Percentiles rank a stretch among this genome's conserved stretches.
Evolutionary conservation across 1,284 basidiomycete species (phyloP).

Genomic region (Cutaneotrichosporon arboriforme): DNA sequence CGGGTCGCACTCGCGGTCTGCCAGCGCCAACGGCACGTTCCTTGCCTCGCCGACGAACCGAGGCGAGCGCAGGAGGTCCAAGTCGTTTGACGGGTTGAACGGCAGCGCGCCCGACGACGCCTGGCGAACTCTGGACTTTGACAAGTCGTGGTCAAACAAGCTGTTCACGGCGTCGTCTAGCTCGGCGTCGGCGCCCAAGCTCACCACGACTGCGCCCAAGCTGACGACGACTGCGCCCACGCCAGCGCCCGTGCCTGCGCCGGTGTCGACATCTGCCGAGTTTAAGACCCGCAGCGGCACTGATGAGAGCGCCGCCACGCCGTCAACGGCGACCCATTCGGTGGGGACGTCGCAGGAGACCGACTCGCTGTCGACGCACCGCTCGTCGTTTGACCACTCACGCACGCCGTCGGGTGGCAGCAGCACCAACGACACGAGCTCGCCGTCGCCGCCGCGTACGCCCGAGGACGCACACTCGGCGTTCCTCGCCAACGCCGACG

Average conservation of each 20-base stretch:
- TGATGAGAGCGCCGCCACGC: not conserved
- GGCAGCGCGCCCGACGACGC: not conserved
- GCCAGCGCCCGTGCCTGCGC: not conserved
- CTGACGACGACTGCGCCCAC: not conserved
- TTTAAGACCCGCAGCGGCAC: not conserved
- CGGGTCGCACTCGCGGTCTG: conserved; percentile 1
- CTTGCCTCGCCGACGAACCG: not conserved
- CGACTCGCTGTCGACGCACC: conserved; percentile 13
- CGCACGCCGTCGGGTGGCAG: conserved; percentile 43
- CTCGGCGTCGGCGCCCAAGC: conserved; percentile 20
- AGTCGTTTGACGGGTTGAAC: conserved; percentile 12
- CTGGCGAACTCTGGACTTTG: conserved; percentile 7
- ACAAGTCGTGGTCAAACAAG: conserved; percentile 17
- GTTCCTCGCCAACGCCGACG: conserved; percentile 2
- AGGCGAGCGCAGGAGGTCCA: conserved; percentile 13
- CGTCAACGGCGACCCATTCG: not conserved
- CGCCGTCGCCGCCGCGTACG: conserved; percentile 41
- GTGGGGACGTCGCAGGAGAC: not conserved
- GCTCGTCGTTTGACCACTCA: conserved; percentile 35
- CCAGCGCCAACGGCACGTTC: not conserved
- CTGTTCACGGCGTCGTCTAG: conserved; percentile 20
- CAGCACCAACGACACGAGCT: conserved; percentile 39
- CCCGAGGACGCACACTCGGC: conserved; percentile 25
- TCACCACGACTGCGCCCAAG: conserved; percentile 5
- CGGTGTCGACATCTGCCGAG: not conserved